Conservation (phyloP, 768 basidiomycete species). For the Mycena maculata region DNA sequence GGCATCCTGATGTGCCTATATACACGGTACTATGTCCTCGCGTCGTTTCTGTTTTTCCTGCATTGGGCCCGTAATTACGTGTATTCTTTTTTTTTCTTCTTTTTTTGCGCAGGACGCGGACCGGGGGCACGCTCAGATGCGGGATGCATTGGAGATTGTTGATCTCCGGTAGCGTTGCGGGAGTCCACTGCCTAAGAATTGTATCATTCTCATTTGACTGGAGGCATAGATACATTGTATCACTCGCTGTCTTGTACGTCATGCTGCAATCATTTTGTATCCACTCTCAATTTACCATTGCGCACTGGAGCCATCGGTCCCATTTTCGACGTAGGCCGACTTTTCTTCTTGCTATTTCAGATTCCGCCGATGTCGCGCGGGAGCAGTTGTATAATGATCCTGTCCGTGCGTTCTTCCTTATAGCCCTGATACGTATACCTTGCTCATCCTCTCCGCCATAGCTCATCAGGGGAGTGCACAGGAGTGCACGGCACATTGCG, state of each 20-base stretch:
- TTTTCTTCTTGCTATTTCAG: too few species aligned
- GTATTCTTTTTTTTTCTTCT: too few species aligned
- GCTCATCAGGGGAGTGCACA: conserved; percentile 1
- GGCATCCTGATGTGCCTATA: conserved; percentile 80
- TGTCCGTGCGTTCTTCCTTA: conserved; percentile 1
- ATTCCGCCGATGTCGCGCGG: too few species aligned
- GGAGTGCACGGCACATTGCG: not conserved
- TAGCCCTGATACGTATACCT: conserved; percentile 6
- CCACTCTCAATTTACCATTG: too few species aligned
- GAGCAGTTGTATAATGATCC: conserved; percentile 30
- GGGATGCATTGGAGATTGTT: conserved; percentile 81
- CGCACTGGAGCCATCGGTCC: too few species aligned
- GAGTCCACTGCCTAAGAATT: too few species aligned
- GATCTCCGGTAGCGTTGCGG: conserved; percentile 76
- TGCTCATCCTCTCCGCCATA: conserved; percentile 2
- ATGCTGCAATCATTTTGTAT: too few species aligned
- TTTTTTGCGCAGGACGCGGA: conserved; percentile 92
- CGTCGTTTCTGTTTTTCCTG: not conserved
- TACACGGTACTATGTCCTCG: conserved; percentile 77
- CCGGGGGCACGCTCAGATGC: conserved; percentile 85
- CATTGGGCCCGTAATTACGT: conserved; percentile 1
- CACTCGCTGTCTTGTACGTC: too few species aligned
- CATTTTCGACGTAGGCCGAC: too few species aligned
- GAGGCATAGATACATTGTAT: too few species aligned
- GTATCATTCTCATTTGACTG: too few species aligned